A percentile compares a stretch with the other conserved stretches of the same genome.
phyloP scores from a whole-genome alignment of 768 basidiomycete genomes.

The Boletus tomentosulus region DNA sequence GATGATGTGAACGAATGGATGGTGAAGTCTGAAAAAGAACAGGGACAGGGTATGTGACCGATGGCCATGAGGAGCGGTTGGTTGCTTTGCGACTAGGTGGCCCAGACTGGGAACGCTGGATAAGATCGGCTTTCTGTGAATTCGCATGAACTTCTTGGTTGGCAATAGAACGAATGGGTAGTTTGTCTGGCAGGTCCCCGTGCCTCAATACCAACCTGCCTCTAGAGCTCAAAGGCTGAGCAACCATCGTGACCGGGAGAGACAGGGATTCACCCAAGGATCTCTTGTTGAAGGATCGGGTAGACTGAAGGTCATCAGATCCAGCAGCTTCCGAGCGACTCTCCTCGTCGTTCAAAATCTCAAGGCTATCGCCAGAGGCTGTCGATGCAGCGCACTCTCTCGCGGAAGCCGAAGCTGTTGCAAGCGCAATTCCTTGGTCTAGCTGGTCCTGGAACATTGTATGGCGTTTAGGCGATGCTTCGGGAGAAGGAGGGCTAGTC shows the following conservation, averaged over 20 bases:
- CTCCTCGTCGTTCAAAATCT: slow-evolving; percentile 65
- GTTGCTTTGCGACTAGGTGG: slow-evolving; percentile 33
- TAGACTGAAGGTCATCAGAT: slow-evolving; percentile 68
- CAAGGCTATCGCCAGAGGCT: slow-evolving; percentile 56
- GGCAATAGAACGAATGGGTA: not conserved
- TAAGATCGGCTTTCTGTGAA: slow-evolving; percentile 35
- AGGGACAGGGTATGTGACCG: slow-evolving; percentile 43
- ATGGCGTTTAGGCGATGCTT: slow-evolving; percentile 64
- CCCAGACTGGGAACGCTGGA: slow-evolving; percentile 43
- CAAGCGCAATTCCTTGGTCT: slow-evolving; percentile 61
- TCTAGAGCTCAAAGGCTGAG: slow-evolving; percentile 16
- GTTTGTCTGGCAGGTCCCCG: slow-evolving; percentile 5
- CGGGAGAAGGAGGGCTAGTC: slow-evolving; percentile 82
- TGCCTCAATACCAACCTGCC: slow-evolving; percentile 25
- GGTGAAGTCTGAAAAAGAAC: slow-evolving; percentile 45
- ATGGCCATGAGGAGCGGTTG: slow-evolving; percentile 39
- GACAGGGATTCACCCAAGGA: slow-evolving; percentile 19
- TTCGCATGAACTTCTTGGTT: slow-evolving; percentile 11
- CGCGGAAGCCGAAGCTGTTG: slow-evolving; percentile 59
- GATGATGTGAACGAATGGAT: slow-evolving; percentile 29
- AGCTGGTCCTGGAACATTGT: slow-evolving; percentile 65
- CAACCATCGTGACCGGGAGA: slow-evolving; percentile 6
- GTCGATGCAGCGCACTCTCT: slow-evolving; percentile 50
- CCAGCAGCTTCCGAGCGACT: slow-evolving; percentile 53
- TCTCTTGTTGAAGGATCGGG: slow-evolving; percentile 60